Base-by-base conservation (phyloP, 768 basidiomycete species). In the Rickenella mellea region DNA sequence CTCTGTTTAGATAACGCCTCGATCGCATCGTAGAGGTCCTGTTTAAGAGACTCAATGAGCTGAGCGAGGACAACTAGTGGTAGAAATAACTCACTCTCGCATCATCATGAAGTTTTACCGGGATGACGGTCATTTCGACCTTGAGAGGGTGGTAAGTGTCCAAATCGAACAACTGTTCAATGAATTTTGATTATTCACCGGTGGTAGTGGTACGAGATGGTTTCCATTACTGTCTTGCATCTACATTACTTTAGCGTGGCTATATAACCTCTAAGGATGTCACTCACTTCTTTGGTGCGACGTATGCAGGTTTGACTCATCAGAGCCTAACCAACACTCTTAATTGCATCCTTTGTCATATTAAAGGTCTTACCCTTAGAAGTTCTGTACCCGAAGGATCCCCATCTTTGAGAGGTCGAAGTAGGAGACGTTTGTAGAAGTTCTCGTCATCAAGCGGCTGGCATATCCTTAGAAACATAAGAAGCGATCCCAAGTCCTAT, bases 391-490 rank as follows among this genome's bases (percentile, higher is more conserved):
- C 89, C 26, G 68, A 50, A 0, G 81, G 67, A 41, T 78, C 69
- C 5, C 80, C 87, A 25, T 78, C 61, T 49, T 82, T 82, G 42
- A 92, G 56, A 2, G 90, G 90, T 6, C 90, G 77, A 27, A 90
- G 61, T 12, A 96, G 66, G 14, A 90, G 65, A 9, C 84, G 65
- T 51, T 83, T 86, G 69, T 78, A 94, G 52, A 83, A 83, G 43
- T 88, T 82, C 40, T 82, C 79, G 8, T 87, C 73, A 55, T 93
- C 86, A 5, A 96, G 63, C 0, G 92, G 92, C 27, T 65, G 71
- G 55, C 92, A 96, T n/a, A 94, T 78, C 55, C 67, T 73, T 27
- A 94, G 70, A 63, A 96, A 96, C 2, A 76, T 80, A 19, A 96
- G 63, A 39, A 93, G 65, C 8, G 91, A 86, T 3, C 92, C 89